phyloP scores from a whole-genome alignment of 768 basidiomycete genomes.

The Russula sp. region DNA sequence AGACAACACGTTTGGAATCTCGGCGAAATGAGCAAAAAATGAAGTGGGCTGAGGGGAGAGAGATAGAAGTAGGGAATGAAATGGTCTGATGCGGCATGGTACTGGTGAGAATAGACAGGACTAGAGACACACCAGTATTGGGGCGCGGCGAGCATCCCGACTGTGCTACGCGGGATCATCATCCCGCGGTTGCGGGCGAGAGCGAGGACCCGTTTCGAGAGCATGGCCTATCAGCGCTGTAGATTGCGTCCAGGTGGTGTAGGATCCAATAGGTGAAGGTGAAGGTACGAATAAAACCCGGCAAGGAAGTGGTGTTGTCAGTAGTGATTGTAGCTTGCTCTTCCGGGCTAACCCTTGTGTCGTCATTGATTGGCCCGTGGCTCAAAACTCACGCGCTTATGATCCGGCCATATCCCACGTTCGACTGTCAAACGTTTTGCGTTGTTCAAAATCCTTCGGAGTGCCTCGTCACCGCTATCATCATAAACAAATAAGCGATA shows the following conservation, averaged over 20 bases:
- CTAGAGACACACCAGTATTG: conserved; percentile 27
- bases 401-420: neutral
- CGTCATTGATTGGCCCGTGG: conserved; percentile 12
- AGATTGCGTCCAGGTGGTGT: neutral
- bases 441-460: neutral
- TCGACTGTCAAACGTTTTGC: neutral
- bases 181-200: conserved; percentile 26
- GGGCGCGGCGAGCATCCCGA: conserved; percentile 25
- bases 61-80: neutral
- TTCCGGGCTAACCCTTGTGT: neutral
- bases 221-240: conserved; percentile 18
- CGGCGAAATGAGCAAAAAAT: neutral
- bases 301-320: neutral
- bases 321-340: neutral
- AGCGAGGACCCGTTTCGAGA: conserved; percentile 31
- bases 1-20: conserved; percentile 8
- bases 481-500: neutral
- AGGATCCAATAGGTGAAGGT: neutral
- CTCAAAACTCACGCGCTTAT: neutral
- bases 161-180: conserved; percentile 25
- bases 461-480: neutral
- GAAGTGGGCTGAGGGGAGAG: conserved; percentile 13
- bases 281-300: neutral
- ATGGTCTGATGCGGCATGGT: neutral
- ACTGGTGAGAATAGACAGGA: conserved; percentile 2